A percentile compares a stretch with the other conserved stretches of the same genome.
phyloP scores from a whole-genome alignment of 108 stramenopile genomes.

The Epithemia pelagica region DNA sequence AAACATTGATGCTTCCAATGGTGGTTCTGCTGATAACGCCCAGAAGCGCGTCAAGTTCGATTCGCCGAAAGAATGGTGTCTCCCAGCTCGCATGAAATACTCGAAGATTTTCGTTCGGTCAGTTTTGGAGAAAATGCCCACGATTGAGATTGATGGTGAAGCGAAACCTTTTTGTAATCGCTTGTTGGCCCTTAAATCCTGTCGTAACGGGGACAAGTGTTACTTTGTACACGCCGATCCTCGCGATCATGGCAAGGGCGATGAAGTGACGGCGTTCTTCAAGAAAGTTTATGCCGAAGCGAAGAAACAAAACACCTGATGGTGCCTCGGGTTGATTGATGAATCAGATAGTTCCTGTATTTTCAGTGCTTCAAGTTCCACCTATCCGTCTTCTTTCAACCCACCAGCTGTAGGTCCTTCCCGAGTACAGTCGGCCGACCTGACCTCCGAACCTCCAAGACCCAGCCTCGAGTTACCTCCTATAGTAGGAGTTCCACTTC shows the following conservation, averaged over 20 bases:
- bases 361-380: too few species aligned
- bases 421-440: too few species aligned
- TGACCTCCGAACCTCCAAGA: too few species aligned
- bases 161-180: neutral
- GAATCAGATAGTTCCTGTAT: too few species aligned
- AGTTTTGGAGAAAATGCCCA: neutral
- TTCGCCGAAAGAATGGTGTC: neutral
- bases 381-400: too few species aligned
- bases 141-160: neutral
- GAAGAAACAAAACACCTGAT: neutral
- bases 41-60: neutral
- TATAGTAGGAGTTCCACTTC: too few species aligned
- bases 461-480: too few species aligned
- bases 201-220: neutral
- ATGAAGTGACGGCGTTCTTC: neutral
- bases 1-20: too few species aligned
- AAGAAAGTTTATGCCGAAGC: neutral
- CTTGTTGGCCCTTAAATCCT: neutral
- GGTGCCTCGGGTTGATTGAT: neutral
- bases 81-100: neutral
- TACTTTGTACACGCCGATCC: neutral
- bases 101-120: neutral
- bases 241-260: neutral
- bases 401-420: too few species aligned
- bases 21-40: neutral